Evolutionary conservation across 306 rosid genomes (phyloP), one percentile per base, ranked within the genome.

Genomic region (Boehmeria nivea): DNA sequence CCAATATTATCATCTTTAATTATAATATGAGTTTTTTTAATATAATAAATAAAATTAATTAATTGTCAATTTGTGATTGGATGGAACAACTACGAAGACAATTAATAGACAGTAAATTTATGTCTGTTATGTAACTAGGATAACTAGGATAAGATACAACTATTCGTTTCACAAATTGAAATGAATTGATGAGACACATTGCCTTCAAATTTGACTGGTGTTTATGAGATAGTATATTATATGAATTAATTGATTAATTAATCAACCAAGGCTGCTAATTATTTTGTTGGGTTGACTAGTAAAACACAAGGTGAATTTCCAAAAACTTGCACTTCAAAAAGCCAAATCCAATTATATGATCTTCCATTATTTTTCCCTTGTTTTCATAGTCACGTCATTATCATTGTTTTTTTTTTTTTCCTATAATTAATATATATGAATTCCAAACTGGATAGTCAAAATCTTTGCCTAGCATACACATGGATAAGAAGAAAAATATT

Each of bases 181-280:
- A 31, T 31, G 9, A 31, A 2, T 31, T 51, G 18, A n/a, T 3
- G 19, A 13, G 6, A 4, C 4, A 51, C 17, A 23, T 15, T 51
- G 56, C 56, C 56, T n/a, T 26, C 56, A 27, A 26, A 51, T 24
- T 51, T 51, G 57, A 51, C 57, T 15, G 8, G 13, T 6, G 27
- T 25, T 51, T n/a, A n/a, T n/a, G 39, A 36, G 10, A 14, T 8
- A 14, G 13, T 40, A 40, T 40, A 40, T 40, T n/a, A n/a, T 4
- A 31, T 31, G 36, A 4, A 31, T 31, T 10, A 31, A 31, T 31
- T 31, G 36, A 31, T 31, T 31, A 44, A 11, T 16, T 44, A 44
- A 1, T 26, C 36, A 13, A 23, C 8, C 55, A 21, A 31, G 10
- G 56, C 15, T 51, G 37, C 19, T 51, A 15, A 3, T 26, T 51